These are phyloP conservation scores for Cladosporium sp. DNA, from an alignment of 2,329 filamentous ascomycete species.

Conservation along the genomic window DNA sequence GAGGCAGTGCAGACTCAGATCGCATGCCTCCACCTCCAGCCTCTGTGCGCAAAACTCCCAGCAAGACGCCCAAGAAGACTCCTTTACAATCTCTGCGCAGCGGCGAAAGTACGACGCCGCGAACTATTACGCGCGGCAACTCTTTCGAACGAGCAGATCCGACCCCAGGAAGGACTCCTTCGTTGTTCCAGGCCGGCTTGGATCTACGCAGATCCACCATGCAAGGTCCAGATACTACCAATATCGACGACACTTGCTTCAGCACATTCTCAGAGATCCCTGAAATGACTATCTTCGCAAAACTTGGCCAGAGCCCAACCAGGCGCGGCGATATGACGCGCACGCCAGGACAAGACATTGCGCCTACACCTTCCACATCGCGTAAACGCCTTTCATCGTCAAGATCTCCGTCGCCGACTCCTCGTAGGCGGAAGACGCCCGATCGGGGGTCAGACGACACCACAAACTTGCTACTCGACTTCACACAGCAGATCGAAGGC, in stretches of 20 bases:
- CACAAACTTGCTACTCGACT: slow-evolving; percentile 78
- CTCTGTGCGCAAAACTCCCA: slow-evolving; percentile 23
- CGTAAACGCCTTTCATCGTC: slow-evolving; percentile 40
- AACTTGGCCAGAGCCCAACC: slow-evolving; percentile 55
- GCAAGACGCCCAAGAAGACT: slow-evolving; percentile 28
- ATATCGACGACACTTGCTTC: slow-evolving; percentile 67
- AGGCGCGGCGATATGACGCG: slow-evolving; percentile 32
- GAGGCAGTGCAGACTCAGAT: slow-evolving; percentile 25
- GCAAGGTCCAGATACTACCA: slow-evolving; percentile 30
- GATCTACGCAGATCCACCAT: slow-evolving; percentile 20
- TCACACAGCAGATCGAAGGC: slow-evolving; percentile 71
- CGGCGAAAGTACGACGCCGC: slow-evolving; percentile 24
- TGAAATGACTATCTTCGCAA: slow-evolving; percentile 78
- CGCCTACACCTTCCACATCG: slow-evolving; percentile 49
- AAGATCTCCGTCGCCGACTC: slow-evolving; percentile 49
- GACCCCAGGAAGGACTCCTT: slow-evolving; percentile 14
- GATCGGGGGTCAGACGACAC: slow-evolving; percentile 54
- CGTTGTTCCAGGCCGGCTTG: slow-evolving; percentile 22
- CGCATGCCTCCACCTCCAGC: slow-evolving; percentile 28
- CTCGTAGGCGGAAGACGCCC: slow-evolving; percentile 44
- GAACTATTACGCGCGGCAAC: slow-evolving; percentile 18
- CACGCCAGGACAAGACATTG: slow-evolving; percentile 20
- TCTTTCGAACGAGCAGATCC: slow-evolving; percentile 18
- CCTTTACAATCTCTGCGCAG: slow-evolving; percentile 22
- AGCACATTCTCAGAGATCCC: slow-evolving; percentile 88